phyloP scores from a whole-genome alignment of 371 early-diverging fungal species.

The Phascolomyces articulosus region DNA sequence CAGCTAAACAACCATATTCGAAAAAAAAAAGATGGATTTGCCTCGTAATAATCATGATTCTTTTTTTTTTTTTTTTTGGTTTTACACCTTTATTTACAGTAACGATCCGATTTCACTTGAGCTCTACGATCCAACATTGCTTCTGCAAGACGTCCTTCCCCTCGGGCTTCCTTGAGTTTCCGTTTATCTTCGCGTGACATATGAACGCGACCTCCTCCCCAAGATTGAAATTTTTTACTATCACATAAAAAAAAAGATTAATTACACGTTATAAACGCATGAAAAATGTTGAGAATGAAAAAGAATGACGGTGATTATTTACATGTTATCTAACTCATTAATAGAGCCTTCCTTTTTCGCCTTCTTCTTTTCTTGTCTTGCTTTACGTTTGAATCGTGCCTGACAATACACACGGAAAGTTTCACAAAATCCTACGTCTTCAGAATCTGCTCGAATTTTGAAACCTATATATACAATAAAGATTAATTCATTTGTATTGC shows the following conservation, averaged over 20 bases:
- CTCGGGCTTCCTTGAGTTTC: constrained; percentile 66
- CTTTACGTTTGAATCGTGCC: constrained; percentile 57
- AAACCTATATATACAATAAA: too few relatives aligned
- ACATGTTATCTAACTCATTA: constrained; percentile 44
- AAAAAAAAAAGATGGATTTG: background rate
- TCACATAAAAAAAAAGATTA: constrained; percentile 8
- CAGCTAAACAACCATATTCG: constrained; percentile 64
- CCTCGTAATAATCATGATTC: background rate
- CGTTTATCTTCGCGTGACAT: constrained; percentile 49
- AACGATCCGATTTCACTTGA: constrained; percentile 84
- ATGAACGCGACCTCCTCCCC: constrained; percentile 65
- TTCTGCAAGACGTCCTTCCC: constrained; percentile 77
- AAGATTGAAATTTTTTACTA: constrained; percentile 70
- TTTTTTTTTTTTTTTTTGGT: background rate
- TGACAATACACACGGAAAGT: constrained; percentile 75
- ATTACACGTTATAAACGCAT: background rate
- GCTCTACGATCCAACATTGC: constrained; percentile 79
- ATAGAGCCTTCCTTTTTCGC: constrained; percentile 22
- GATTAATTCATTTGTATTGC: too few relatives aligned
- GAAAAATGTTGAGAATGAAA: too few relatives aligned
- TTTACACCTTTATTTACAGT: constrained; percentile 68
- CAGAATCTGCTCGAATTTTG: constrained; percentile 74
- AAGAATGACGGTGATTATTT: constrained; percentile 15
- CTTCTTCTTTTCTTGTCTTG: constrained; percentile 38
- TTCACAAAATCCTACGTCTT: constrained; percentile 74